Evolutionary conservation across 1,139 yeast species (phyloP).

Genomic region (Candida smagusa): DNA sequence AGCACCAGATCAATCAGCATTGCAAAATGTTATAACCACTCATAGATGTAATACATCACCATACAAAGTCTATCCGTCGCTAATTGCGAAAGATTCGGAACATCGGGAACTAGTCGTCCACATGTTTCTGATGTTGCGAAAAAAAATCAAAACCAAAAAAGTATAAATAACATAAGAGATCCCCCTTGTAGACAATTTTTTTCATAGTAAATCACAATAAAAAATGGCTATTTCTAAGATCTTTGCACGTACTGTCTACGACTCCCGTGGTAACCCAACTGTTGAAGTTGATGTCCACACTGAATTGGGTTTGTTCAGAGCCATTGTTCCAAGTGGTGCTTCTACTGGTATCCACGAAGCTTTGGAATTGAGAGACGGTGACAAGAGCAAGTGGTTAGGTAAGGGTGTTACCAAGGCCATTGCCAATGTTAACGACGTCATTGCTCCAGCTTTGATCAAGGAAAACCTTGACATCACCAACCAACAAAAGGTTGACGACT

Average conservation of each 20-base stretch:
- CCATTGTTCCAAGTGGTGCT: constrained; percentile 96
- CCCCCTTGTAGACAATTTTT: constrained; percentile 4
- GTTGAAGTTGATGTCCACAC: constrained; percentile 93
- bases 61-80: too few relatives aligned
- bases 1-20: too few relatives aligned
- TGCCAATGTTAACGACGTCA: constrained; percentile 81
- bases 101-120: not conserved
- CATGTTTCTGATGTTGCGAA: not conserved
- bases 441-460: constrained; percentile 83
- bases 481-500: constrained; percentile 77
- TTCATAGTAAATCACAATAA: constrained; percentile 3
- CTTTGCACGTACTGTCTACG: constrained; percentile 91
- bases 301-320: constrained; percentile 81
- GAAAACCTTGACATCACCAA: constrained; percentile 72
- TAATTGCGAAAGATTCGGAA: too few relatives aligned
- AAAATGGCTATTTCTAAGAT: constrained; percentile 51
- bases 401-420: constrained; percentile 94
- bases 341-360: constrained; percentile 96
- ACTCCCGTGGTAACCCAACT: constrained; percentile 98
- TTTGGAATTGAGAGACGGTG: constrained; percentile 91
- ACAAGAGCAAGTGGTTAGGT: constrained; percentile 91
- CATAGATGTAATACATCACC: too few relatives aligned
- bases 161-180: constrained; percentile 5
- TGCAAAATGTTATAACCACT: too few relatives aligned
- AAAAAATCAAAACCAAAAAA: not conserved